These are phyloP conservation scores for Paramecium pentaurelia DNA, from an alignment of 73 alveolate genomes.

Conservation along the genomic window DNA sequence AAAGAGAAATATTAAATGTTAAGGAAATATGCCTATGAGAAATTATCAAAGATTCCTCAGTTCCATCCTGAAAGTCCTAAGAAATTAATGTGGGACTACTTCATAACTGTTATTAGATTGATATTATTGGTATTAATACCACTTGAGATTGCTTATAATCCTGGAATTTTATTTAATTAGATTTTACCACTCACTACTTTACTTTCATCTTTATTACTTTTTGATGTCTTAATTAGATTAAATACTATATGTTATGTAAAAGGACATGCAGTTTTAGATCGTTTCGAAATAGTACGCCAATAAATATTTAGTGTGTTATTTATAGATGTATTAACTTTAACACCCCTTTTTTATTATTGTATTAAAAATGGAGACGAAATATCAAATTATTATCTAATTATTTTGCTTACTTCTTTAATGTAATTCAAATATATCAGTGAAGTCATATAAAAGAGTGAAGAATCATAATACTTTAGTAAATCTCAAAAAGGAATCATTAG, in stretches of 20 bases:
- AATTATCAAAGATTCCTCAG: background rate
- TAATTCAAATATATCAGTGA: background rate
- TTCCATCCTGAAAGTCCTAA: background rate
- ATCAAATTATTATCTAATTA: background rate
- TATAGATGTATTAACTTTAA: background rate
- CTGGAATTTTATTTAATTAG: background rate
- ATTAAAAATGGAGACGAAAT: background rate
- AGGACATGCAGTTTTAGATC: constrained; percentile 1
- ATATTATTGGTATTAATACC: background rate
- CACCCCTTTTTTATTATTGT: background rate
- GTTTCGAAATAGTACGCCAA: background rate
- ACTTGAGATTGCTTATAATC: background rate
- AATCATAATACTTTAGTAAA: background rate
- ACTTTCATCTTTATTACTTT: background rate
- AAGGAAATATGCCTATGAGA: background rate
- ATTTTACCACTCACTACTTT: background rate
- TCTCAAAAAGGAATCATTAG: constrained; percentile 9
- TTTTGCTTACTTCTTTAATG: background rate
- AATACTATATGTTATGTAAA: constrained; percentile 14
- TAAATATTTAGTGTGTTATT: background rate
- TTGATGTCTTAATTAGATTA: background rate
- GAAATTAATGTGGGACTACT: background rate
- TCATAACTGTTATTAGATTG: background rate
- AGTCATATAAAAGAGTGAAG: background rate
- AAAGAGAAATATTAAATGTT: background rate